Evolutionary conservation across 441 rosid species (phyloP), one percentile per base, ranked within the genome.

Genomic region (Populus tomentosa): DNA sequence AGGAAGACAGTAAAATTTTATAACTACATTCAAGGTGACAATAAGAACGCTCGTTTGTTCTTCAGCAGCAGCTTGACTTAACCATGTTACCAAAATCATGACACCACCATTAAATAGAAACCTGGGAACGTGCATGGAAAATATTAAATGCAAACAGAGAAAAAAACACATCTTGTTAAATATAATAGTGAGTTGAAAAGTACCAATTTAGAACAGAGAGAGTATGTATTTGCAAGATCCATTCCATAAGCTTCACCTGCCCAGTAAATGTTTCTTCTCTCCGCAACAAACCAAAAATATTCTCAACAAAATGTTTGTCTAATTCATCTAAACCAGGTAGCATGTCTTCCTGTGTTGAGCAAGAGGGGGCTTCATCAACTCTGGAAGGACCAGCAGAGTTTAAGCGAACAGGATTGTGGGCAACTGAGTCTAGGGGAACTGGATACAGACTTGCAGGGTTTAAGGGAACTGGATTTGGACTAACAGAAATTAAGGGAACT

Each of bases 251-350:
- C 84, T 92, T 97, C 79, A 86, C 92, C 83, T 92, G 98, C 82
- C 99, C 98, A 73, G 89, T 86, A 88, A 94, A 97, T 28, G 98
- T 87, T 82, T 94, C 99, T 81, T 94, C 98, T 84, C 85, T 92
- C 69, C 83, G 82, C 90, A 97, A 80, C 82, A 83, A 75, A 66
- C 72, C 80, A 78, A 94, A 93, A 76, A 94, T 89, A 80, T 84
- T 94, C 77, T 89, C 90, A 81, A 90, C 85, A 82, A 97, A 97
- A 81, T 84, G 82, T 79, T 85, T 90, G 73, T 93, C 99, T 69
- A 82, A 69, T 62, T 88, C 97, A 69, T 88, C 84, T 83, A 92
- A 79, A 79, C 86, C 90, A 80, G 88, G 80, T 75, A 90, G 86
- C 77, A 81, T 64, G 73, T 86, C 94, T 80, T 86, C 89, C 65